phyloP scores from a whole-genome alignment of 805 yeast species.

The Starmerella bacillaris region DNA sequence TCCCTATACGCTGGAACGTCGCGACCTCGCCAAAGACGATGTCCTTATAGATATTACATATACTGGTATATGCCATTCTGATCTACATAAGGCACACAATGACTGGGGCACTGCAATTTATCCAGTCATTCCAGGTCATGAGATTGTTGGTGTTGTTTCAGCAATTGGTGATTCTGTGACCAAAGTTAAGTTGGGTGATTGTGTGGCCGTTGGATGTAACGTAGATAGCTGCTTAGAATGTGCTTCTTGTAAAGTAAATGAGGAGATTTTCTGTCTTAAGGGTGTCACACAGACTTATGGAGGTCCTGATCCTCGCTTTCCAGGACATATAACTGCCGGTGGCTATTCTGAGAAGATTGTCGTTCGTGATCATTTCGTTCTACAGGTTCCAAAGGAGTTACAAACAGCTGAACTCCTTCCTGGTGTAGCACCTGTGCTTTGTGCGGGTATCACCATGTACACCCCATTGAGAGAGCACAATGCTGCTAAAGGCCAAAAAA shows the following conservation, averaged over 20 bases:
- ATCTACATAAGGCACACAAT: slow-evolving; percentile 34
- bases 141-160: slow-evolving; percentile 21
- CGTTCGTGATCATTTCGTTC: slow-evolving; percentile 43
- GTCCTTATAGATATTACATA: slow-evolving; percentile 18
- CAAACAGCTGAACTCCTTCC: slow-evolving; percentile 24
- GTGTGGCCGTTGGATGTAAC: slow-evolving; percentile 72
- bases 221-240: slow-evolving; percentile 44
- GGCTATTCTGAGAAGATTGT: slow-evolving; percentile 23
- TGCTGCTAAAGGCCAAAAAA: slow-evolving; percentile 33
- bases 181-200: slow-evolving; percentile 42
- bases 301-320: slow-evolving; percentile 29
- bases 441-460: slow-evolving; percentile 62
- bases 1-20: slow-evolving; percentile 10
- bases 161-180: slow-evolving; percentile 40
- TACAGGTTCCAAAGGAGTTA: slow-evolving; percentile 43
- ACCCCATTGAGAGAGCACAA: slow-evolving; percentile 39
- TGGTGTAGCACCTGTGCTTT: slow-evolving; percentile 52
- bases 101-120: slow-evolving; percentile 31
- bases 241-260: slow-evolving; percentile 35
- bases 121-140: slow-evolving; percentile 35
- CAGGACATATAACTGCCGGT: slow-evolving; percentile 43
- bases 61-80: slow-evolving; percentile 37
- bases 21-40: slow-evolving; percentile 18
- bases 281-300: slow-evolving; percentile 37
- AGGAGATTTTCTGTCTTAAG: slow-evolving; percentile 39